Percentiles rank a stretch among this genome's conserved stretches.
phyloP scores from a whole-genome alignment of 768 basidiomycete species.

The Austroboletus eburneus region DNA sequence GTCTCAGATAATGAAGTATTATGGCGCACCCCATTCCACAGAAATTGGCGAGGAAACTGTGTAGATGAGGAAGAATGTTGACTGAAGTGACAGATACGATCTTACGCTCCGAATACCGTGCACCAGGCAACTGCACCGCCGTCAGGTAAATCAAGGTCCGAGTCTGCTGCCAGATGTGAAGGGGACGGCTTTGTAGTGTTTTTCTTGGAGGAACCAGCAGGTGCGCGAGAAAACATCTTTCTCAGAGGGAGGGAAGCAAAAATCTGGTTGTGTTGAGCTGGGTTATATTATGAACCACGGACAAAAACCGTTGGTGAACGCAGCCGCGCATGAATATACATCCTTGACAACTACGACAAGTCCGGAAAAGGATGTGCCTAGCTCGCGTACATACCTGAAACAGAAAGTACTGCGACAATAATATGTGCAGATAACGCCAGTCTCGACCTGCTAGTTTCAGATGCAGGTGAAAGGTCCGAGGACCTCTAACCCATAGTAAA shows the following conservation, averaged over 20 bases:
- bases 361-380: no score
- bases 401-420: no score
- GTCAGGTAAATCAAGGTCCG: constrained; percentile 36
- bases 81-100: neutral
- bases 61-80: constrained; percentile 25
- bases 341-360: constrained; percentile 40
- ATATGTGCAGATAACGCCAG: no score
- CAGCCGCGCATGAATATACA: no score
- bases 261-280: neutral
- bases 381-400: no score
- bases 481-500: no score
- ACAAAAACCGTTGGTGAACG: no score
- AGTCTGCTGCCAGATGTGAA: neutral
- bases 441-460: no score
- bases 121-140: constrained; percentile 23
- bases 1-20: constrained; percentile 15
- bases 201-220: neutral
- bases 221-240: neutral
- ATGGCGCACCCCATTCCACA: constrained; percentile 23
- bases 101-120: constrained; percentile 25
- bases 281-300: no score
- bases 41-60: constrained; percentile 27
- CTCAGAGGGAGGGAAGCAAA: neutral
- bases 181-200: neutral
- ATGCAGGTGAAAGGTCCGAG: no score